Conservation (phyloP, 208 protist genomes). For the Porcisia deanei region DNA sequence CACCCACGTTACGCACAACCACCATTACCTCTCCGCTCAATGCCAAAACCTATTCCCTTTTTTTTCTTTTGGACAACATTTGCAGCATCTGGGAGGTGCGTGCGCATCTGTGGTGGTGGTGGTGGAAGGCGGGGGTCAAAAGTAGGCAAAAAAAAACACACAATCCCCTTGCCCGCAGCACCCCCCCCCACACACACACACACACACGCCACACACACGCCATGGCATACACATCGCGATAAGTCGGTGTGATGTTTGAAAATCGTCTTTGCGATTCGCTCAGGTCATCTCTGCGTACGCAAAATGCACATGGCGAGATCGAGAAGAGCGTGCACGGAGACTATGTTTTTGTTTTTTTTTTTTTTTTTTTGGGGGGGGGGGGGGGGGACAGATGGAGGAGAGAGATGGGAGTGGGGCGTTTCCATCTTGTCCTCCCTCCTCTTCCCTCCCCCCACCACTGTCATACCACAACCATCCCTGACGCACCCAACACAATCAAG, state of each 20-base stretch:
- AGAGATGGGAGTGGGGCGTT: neutral
- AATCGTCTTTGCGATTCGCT: neutral
- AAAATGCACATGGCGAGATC: too few relatives aligned
- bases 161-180: too few relatives aligned
- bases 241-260: neutral
- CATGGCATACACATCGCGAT: neutral
- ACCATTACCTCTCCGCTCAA: too few relatives aligned
- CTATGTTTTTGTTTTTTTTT: too few relatives aligned
- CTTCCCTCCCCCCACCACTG: neutral
- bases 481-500: neutral
- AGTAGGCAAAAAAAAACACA: neutral
- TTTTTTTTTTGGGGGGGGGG: neutral
- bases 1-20: too few relatives aligned
- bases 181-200: too few relatives aligned
- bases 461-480: neutral
- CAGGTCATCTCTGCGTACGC: too few relatives aligned
- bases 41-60: too few relatives aligned
- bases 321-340: too few relatives aligned
- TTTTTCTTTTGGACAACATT: neutral
- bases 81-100: neutral
- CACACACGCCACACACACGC: neutral
- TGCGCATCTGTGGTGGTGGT: neutral
- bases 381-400: neutral
- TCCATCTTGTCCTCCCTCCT: neutral
- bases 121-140: neutral